phyloP scores from a whole-genome alignment of 148 eudicot species.

The Fagopyrum homotropicum region DNA sequence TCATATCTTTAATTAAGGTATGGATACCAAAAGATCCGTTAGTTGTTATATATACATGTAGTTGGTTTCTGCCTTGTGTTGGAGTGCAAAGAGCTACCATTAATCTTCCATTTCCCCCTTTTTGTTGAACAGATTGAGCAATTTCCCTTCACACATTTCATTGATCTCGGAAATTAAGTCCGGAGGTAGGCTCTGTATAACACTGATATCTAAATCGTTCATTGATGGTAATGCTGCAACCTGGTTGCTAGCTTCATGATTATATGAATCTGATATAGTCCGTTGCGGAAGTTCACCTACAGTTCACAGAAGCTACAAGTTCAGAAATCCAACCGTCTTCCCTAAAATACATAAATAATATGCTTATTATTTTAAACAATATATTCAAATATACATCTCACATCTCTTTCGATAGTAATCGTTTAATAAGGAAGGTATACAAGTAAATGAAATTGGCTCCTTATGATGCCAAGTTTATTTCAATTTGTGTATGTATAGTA shows the following conservation, averaged over 20 bases:
- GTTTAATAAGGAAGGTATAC: too few species aligned
- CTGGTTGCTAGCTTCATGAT: conserved; percentile 24
- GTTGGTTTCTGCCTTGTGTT: conserved; percentile 17
- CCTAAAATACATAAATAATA: too few species aligned
- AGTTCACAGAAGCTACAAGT: neutral
- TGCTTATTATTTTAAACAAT: too few species aligned
- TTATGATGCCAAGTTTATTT: neutral
- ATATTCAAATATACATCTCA: too few species aligned
- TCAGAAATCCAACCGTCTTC: neutral
- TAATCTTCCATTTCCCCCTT: conserved; percentile 31
- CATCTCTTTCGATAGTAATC: too few species aligned
- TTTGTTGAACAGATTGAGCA: conserved; percentile 41
- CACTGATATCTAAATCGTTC: conserved; percentile 74
- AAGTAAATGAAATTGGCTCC: neutral
- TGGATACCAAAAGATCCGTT: too few species aligned
- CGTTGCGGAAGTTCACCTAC: conserved; percentile 19
- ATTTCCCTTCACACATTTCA: conserved; percentile 65
- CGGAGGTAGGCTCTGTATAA: conserved; percentile 76
- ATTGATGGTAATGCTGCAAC: conserved; percentile 50
- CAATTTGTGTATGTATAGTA: neutral
- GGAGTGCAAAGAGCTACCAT: conserved; percentile 10
- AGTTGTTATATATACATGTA: conserved; percentile 22
- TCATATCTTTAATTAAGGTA: too few species aligned
- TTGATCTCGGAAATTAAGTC: conserved; percentile 74
- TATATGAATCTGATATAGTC: conserved; percentile 21